Conservation (phyloP, 257 asterid genomes). For the Galeopsis tetrahit region DNA sequence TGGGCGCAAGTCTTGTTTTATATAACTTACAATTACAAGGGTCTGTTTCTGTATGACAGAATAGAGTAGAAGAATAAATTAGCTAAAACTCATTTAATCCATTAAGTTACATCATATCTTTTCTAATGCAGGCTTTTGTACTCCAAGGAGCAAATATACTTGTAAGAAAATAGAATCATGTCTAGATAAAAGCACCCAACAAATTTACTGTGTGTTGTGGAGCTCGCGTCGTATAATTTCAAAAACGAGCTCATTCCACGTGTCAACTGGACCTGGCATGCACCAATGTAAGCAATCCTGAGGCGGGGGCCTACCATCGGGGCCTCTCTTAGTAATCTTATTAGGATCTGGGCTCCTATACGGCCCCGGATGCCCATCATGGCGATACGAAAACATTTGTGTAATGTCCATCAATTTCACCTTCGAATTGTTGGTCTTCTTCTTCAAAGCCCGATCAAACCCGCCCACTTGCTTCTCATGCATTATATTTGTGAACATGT, state of each 20-base stretch:
- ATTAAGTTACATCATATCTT: slow-evolving; percentile 23
- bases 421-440: slow-evolving; percentile 65
- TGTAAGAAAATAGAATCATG: slow-evolving; percentile 2
- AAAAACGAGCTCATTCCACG: slow-evolving; percentile 86
- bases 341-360: slow-evolving; percentile 85
- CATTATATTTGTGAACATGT: slow-evolving; percentile 76
- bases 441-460: slow-evolving; percentile 59
- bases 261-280: slow-evolving; percentile 99
- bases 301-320: slow-evolving; percentile 91
- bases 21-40: slow-evolving; percentile 29
- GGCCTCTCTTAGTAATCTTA: slow-evolving; percentile 83
- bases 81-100: slow-evolving; percentile 29
- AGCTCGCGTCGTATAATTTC: slow-evolving; percentile 73
- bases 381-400: slow-evolving; percentile 68
- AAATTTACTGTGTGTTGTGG: slow-evolving; percentile 32
- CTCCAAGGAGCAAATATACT: slow-evolving; percentile 17
- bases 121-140: slow-evolving; percentile 4
- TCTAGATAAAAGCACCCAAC: slow-evolving; percentile 20
- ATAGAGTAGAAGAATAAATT: slow-evolving; percentile 25
- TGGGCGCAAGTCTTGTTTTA: too few relatives aligned
- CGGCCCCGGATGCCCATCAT: slow-evolving; percentile 98
- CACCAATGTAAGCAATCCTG: slow-evolving; percentile 99
- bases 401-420: slow-evolving; percentile 82
- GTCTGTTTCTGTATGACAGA: slow-evolving; percentile 2
- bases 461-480: slow-evolving; percentile 82